Evolutionary conservation across 495 filamentous ascomycete species (phyloP).

Genomic region (Pseudomonodictys pantanalensis): DNA sequence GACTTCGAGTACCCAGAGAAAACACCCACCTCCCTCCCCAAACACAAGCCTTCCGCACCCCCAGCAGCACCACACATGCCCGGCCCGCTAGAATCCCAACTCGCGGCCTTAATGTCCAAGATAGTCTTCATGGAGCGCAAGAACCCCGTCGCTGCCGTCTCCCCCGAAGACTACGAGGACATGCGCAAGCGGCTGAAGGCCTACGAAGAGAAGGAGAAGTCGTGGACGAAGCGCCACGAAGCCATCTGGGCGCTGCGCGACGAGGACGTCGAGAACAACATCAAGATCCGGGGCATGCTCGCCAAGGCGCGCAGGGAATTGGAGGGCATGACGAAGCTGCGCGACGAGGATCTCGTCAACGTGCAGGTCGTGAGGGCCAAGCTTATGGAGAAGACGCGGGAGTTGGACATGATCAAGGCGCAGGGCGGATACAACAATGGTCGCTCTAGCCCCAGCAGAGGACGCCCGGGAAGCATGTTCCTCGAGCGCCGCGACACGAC

Average conservation of each 20-base stretch:
- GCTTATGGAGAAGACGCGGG: conserved; percentile 35
- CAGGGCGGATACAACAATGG: not conserved
- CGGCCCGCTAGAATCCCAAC: conserved; percentile 33
- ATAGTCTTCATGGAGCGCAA: conserved; percentile 33
- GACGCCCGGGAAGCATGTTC: conserved; percentile 19
- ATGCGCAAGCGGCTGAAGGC: conserved; percentile 22
- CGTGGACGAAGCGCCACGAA: conserved; percentile 35
- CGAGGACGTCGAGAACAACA: conserved; percentile 40
- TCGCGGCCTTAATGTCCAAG: conserved; percentile 30
- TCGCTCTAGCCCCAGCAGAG: conserved; percentile 2
- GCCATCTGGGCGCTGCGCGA: conserved; percentile 39
- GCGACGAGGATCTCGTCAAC: conserved; percentile 39
- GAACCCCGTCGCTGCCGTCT: conserved; percentile 33
- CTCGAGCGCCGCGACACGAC: conserved; percentile 30
- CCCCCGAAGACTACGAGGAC: conserved; percentile 32
- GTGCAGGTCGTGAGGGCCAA: conserved; percentile 34
- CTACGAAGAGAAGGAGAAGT: conserved; percentile 31
- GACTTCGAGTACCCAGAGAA: conserved; percentile 36
- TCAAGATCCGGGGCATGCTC: conserved; percentile 37
- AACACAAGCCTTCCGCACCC: not conserved
- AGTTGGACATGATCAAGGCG: conserved; percentile 21
- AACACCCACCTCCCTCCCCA: conserved; percentile 28
- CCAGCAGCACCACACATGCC: conserved; percentile 11
- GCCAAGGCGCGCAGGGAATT: conserved; percentile 38
- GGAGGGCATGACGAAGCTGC: conserved; percentile 35